A percentile compares a stretch with the other conserved stretches of the same genome.
These are phyloP conservation scores for Dryas drummondii DNA, from an alignment of 306 rosid genomes.

Conservation along the genomic window DNA sequence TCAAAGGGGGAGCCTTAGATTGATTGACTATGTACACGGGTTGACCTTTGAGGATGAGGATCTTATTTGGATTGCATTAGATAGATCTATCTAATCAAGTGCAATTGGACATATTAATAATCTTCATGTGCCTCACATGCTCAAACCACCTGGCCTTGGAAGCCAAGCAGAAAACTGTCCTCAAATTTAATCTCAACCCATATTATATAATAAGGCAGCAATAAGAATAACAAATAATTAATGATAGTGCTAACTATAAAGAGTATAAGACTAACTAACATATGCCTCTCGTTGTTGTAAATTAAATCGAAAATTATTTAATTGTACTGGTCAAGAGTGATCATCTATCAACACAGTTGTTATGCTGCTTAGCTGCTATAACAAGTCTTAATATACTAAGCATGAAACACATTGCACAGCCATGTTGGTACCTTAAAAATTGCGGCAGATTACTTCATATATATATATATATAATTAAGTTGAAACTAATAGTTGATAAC, in stretches of 20 bases:
- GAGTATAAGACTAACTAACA: neutral
- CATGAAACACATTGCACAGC: neutral
- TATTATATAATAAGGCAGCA: neutral
- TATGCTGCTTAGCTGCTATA: neutral
- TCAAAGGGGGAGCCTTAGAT: neutral
- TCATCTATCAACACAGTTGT: conserved; percentile 10
- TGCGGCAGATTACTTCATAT: neutral
- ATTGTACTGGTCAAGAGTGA: neutral
- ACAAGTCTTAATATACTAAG: neutral
- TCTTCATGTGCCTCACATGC: conserved; percentile 38
- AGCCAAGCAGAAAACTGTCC: conserved; percentile 8
- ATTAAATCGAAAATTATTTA: neutral
- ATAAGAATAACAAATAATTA: neutral
- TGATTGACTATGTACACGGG: neutral
- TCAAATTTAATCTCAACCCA: conserved; percentile 2
- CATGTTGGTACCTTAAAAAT: neutral
- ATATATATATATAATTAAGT: no score
- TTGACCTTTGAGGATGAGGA: conserved; percentile 8
- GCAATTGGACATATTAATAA: conserved; percentile 23
- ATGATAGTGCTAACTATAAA: neutral
- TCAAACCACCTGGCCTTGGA: conserved; percentile 4
- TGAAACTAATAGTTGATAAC: neutral
- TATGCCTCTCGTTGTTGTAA: neutral
- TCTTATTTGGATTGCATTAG: conserved; percentile 31
- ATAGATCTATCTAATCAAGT: conserved; percentile 20